A percentile compares a stretch with the other conserved stretches of the same genome.
These are phyloP conservation scores for Flaveria linearis DNA, from an alignment of 129 eudicot species.

Conservation along the genomic window DNA sequence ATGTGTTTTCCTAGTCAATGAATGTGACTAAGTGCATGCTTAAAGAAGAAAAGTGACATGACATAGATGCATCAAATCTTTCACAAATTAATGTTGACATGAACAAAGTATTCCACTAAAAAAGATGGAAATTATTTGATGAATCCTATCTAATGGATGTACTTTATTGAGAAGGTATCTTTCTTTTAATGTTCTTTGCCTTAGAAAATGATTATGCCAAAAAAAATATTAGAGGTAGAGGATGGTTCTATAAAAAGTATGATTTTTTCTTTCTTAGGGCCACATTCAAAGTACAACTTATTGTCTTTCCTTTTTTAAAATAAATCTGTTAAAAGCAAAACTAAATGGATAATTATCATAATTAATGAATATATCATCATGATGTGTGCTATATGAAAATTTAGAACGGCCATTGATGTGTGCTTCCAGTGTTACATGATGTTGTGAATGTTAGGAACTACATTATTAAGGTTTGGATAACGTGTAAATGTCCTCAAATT, in stretches of 20 bases:
- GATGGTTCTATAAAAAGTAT: slow-evolving; percentile 7
- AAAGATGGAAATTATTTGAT: slow-evolving; percentile 13
- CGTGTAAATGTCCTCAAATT: too few species aligned
- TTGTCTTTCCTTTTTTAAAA: not conserved
- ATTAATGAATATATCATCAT: too few species aligned
- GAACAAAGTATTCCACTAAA: slow-evolving; percentile 31
- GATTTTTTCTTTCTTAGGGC: not conserved
- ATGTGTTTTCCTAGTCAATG: not conserved
- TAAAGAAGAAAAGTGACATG: slow-evolving; percentile 15
- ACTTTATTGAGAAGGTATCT: not conserved
- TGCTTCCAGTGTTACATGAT: too few species aligned
- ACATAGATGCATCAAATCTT: slow-evolving; percentile 20
- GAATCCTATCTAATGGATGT: slow-evolving; percentile 28
- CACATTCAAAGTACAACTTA: slow-evolving; percentile 17
- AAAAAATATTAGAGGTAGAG: not conserved
- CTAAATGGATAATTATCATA: too few species aligned
- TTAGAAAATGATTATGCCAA: not conserved
- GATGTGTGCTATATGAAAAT: too few species aligned
- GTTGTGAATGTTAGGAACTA: too few species aligned
- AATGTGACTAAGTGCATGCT: slow-evolving; percentile 19
- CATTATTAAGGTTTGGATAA: too few species aligned
- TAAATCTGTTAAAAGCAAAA: not conserved
- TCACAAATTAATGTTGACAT: slow-evolving; percentile 36
- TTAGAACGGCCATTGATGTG: too few species aligned
- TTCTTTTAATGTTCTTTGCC: too few species aligned